Evolutionary conservation across 257 asterid genomes (phyloP), one percentile per base, ranked within the genome.

Genomic region (Ehretia macrophylla): DNA sequence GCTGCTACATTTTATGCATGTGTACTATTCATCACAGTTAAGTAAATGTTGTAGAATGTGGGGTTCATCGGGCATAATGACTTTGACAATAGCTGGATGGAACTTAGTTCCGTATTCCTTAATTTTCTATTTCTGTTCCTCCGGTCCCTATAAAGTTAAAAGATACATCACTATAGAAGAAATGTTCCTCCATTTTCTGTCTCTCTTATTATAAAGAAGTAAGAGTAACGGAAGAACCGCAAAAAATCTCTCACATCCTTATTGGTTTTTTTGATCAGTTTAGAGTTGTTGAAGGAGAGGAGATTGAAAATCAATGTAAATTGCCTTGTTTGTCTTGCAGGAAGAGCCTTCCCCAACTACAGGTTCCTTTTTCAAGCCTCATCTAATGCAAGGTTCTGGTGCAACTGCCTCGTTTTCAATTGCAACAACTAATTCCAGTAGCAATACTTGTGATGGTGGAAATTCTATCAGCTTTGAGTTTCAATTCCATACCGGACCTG

Each of bases 341-440:
- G 91, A 87, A 56, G 99, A 92, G 78, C 97, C 95, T 66, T 92
- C 99, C 72, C 99, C 99, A 46, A 92, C 99, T 49, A 92, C 97
- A 14, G 99, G 99, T 42, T 86, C 97, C 59, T 77, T 88, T 78
- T 88, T 82, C 75, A 77, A 79, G 66, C 69, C 79, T 71, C 93
- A 81, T 62, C 58, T 76, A 70, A 81, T 84, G 94, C 96, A 79
- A 76, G 75, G 80, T 57, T 77, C 88, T 66, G 66, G 80, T 69
- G 80, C 72, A 59, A 79, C 73, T 67, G 60, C 86, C 17, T 74
- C 77, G 10, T 56, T 77, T 60, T 67, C 77, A 13, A 51, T 77
- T 44, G 79, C 68, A 56, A 82, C 74, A 69, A 67, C 44, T 60
- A 59, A 60, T 56, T 65, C 89, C 59, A 48, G 59, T 67, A 64